Evolutionary conservation across 805 yeast genomes (phyloP), one percentile per base, ranked within the genome.

Genomic region (Brettanomyces bruxellensis): DNA sequence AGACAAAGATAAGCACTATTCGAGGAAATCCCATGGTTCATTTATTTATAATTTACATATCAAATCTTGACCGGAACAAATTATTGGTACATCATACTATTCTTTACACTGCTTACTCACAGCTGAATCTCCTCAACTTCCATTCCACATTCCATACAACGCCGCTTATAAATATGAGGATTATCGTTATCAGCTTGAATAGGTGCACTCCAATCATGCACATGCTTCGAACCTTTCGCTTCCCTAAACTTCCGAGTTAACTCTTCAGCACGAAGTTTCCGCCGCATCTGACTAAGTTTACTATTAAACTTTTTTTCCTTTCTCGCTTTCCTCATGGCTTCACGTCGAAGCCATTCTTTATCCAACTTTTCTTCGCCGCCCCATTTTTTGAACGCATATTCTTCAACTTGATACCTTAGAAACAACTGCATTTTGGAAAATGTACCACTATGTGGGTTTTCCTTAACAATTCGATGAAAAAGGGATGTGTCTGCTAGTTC

Each of bases 331-430:
- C 86, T 79, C 58, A 76, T 73, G 43, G 73, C 78, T 62, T 87
- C 95, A 32, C 99, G 68, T 44, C 87, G 65, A 53, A 86, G 85
- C 86, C 95, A 93, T 62, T 93, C 99, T n/a, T 75, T 75, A 62
- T 93, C 99, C 37, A 93, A 65, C 0, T 85, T 88, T 46, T 88
- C 96, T 8, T 82, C 75, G 1, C 95, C 83, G 1, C 93, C 95
- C 99, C 99, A 93, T 65, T 93, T 91, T 59, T 85, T 83, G 68
- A 82, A 86, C 0, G 98, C 95, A 65, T 74, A 86, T 56, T 83
- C 87, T 62, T 93, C 99, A n/a, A 93, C 88, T 57, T 93, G 98
- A 58, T 80, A 85, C 49, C 99, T 69, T 40, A 93, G 65, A 66
- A 81, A 93, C 47, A 93, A 70, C 72, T 90, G 95, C 99, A 93